Conservation (phyloP, 352 stramenopile genomes). For the Phytophthora cactorum region DNA sequence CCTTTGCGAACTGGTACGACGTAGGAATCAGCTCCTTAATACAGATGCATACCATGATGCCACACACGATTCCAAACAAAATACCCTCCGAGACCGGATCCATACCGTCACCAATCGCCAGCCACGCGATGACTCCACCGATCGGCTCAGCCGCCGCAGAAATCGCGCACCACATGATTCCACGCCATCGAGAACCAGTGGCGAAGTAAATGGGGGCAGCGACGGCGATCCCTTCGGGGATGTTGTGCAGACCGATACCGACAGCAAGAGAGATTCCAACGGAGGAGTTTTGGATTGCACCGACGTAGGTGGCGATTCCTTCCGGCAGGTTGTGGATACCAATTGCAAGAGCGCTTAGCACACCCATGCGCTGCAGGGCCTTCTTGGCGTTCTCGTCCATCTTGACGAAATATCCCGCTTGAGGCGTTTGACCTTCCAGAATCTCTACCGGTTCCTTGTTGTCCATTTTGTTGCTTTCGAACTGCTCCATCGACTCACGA, state of each 20-base stretch:
- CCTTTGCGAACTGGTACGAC: slow-evolving; percentile 86
- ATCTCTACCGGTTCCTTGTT: not conserved
- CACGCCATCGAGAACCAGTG: slow-evolving; percentile 92
- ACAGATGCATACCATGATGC: slow-evolving; percentile 95
- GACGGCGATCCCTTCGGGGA: slow-evolving; percentile 84
- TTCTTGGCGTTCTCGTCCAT: slow-evolving; percentile 39
- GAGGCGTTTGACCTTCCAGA: not conserved
- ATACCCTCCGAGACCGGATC: slow-evolving; percentile 60
- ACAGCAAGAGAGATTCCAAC: slow-evolving; percentile 93
- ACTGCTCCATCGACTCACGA: slow-evolving; percentile 38
- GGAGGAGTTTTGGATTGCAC: slow-evolving; percentile 77
- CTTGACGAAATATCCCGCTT: slow-evolving; percentile 17
- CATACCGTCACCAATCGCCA: too few relatives aligned
- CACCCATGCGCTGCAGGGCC: slow-evolving; percentile 80
- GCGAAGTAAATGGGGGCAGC: slow-evolving; percentile 97
- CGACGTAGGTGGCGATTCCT: slow-evolving; percentile 62
- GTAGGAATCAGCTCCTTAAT: slow-evolving; percentile 92
- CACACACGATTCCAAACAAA: slow-evolving; percentile 92
- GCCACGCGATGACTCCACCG: slow-evolving; percentile 88
- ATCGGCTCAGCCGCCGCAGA: slow-evolving; percentile 91
- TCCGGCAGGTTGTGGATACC: slow-evolving; percentile 96
- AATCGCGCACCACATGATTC: slow-evolving; percentile 93
- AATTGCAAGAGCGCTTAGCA: slow-evolving; percentile 92
- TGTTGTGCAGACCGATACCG: slow-evolving; percentile 86
- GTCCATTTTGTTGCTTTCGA: slow-evolving; percentile 26